These are phyloP conservation scores for Ustilago curta DNA, from an alignment of 1,284 basidiomycete species.

Conservation along the genomic window DNA sequence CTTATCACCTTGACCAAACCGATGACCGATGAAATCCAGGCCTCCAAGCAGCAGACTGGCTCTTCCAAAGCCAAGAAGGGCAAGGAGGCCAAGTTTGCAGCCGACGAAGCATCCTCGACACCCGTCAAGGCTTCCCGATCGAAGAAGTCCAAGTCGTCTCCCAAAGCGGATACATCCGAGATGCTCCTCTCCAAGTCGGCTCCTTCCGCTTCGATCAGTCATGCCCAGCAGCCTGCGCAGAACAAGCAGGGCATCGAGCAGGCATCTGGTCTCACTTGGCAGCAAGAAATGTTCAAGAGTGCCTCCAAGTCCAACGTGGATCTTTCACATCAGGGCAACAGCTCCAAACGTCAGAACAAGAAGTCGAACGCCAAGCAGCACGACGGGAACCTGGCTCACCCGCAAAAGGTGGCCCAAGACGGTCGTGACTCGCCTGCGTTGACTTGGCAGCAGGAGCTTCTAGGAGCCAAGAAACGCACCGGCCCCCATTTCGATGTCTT, in stretches of 20 bases:
- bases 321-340: slow-evolving; percentile 23
- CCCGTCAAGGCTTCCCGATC: slow-evolving; percentile 39
- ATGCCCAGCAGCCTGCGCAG: slow-evolving; percentile 19
- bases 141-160: slow-evolving; percentile 37
- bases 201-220: slow-evolving; percentile 28
- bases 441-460: slow-evolving; percentile 61
- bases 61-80: slow-evolving; percentile 35
- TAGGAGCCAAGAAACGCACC: slow-evolving; percentile 47
- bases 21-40: slow-evolving; percentile 37
- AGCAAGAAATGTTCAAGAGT: slow-evolving; percentile 53
- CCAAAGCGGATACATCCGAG: slow-evolving; percentile 35
- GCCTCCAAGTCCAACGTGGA: slow-evolving; percentile 29
- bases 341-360: slow-evolving; percentile 27
- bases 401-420: slow-evolving; percentile 39
- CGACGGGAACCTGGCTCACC: slow-evolving; percentile 47
- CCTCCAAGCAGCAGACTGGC: slow-evolving; percentile 27
- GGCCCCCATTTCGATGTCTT: slow-evolving; percentile 60
- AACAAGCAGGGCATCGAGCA: slow-evolving; percentile 22
- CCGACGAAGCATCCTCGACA: slow-evolving; percentile 26
- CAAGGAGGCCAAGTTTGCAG: slow-evolving; percentile 42
- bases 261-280: slow-evolving; percentile 52
- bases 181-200: slow-evolving; percentile 51
- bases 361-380: slow-evolving; percentile 31
- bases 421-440: slow-evolving; percentile 46
- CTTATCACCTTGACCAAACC: slow-evolving; percentile 57